A percentile compares a stretch with the other conserved stretches of the same genome.
These are phyloP conservation scores for Byssochlamys sp. DNA, from an alignment of 2,329 filamentous ascomycete genomes.

Conservation along the genomic window DNA sequence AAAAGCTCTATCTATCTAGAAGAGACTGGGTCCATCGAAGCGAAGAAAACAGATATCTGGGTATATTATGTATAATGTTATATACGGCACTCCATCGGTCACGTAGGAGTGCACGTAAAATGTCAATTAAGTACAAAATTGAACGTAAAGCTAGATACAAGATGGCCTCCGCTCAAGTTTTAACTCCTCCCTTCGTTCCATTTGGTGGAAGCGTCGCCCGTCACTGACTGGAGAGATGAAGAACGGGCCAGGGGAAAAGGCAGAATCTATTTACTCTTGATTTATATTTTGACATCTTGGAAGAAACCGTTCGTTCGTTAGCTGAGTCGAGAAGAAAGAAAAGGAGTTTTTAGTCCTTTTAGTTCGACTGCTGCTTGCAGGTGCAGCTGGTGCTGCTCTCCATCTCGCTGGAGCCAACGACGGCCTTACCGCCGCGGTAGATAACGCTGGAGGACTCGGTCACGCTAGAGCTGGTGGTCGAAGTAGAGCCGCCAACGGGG, in stretches of 20 bases:
- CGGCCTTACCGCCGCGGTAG: not conserved
- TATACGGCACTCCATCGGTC: too few species aligned
- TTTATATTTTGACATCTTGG: not conserved
- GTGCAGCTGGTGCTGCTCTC: not conserved
- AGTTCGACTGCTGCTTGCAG: not conserved
- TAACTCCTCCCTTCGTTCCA: not conserved
- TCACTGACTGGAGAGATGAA: not conserved
- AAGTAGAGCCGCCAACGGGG: conserved; percentile 11
- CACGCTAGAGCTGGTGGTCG: conserved; percentile 11
- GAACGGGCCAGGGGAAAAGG: not conserved
- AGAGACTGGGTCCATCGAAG: too few species aligned
- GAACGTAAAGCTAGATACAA: not conserved
- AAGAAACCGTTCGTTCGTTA: not conserved
- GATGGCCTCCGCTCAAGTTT: not conserved
- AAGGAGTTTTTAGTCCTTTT: not conserved
- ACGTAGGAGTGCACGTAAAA: too few species aligned
- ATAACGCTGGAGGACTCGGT: not conserved
- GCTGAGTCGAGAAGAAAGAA: not conserved
- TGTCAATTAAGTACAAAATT: not conserved
- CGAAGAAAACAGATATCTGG: too few species aligned
- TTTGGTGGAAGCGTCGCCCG: not conserved
- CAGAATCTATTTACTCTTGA: not conserved
- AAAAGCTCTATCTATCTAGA: too few species aligned
- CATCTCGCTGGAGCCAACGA: not conserved
- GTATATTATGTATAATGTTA: too few species aligned